Percentiles rank a stretch among this genome's conserved stretches.
Evolutionary conservation across 495 filamentous ascomycete genomes (phyloP).

Genomic region (Aspergillus conjunctus): DNA sequence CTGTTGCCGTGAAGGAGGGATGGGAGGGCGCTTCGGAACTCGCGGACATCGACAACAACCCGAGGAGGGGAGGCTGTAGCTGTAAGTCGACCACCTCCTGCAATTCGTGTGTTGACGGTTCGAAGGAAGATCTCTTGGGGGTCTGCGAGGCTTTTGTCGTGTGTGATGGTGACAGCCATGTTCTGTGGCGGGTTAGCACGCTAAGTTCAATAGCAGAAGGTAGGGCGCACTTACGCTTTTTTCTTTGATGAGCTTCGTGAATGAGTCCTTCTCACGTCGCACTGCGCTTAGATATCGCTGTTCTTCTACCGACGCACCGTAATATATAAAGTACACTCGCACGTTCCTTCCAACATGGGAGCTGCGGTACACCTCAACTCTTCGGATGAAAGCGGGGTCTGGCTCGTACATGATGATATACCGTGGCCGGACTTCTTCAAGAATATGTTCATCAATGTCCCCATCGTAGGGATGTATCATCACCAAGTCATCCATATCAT

Average conservation of each 20-base stretch:
- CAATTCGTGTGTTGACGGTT: slow-evolving; percentile 95
- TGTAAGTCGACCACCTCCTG: slow-evolving; percentile 83
- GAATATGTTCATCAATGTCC: slow-evolving; percentile 92
- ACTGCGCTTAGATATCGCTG: slow-evolving; percentile 90
- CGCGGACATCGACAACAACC: slow-evolving; percentile 92
- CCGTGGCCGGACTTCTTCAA: slow-evolving; percentile 88
- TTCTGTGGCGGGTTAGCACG: slow-evolving; percentile 38
- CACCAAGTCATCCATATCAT: slow-evolving; percentile 86
- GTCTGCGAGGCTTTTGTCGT: slow-evolving; percentile 74
- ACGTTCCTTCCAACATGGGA: slow-evolving; percentile 89
- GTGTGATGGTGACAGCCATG: slow-evolving; percentile 84
- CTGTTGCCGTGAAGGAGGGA: slow-evolving; percentile 86
- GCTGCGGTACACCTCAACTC: slow-evolving; percentile 93
- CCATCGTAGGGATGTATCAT: slow-evolving; percentile 92
- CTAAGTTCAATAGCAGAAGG: not conserved
- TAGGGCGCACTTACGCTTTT: slow-evolving; percentile 58
- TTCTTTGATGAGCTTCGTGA: slow-evolving; percentile 90
- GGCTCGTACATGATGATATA: slow-evolving; percentile 99
- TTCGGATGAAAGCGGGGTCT: slow-evolving; percentile 89
- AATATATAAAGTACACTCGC: slow-evolving; percentile 94
- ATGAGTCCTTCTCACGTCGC: slow-evolving; percentile 90
- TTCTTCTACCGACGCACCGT: slow-evolving; percentile 92
- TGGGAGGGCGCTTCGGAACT: slow-evolving; percentile 90
- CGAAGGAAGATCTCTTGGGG: slow-evolving; percentile 91
- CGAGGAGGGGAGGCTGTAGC: slow-evolving; percentile 91